These are phyloP conservation scores for Ziziphus jujuba DNA, from an alignment of 306 rosid species.

Conservation along the genomic window DNA sequence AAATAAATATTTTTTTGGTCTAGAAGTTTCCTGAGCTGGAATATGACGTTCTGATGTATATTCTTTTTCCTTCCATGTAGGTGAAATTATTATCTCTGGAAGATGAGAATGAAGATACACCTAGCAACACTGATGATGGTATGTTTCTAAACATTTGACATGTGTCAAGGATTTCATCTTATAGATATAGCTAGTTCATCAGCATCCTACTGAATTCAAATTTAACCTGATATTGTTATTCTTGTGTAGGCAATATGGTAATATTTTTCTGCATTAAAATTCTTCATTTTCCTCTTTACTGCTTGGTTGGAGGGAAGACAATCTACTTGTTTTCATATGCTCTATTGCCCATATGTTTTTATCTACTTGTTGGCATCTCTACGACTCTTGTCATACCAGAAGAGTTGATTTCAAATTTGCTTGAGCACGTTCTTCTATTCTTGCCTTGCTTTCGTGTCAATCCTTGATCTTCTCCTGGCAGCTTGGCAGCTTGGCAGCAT, in stretches of 20 bases:
- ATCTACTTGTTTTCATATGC: background rate
- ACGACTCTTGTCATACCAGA: background rate
- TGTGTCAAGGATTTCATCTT: background rate
- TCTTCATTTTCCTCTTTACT: background rate
- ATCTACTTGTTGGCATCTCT: background rate
- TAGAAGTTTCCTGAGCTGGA: conserved; percentile 10
- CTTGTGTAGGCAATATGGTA: background rate
- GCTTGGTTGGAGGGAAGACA: background rate
- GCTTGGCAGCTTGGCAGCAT: background rate
- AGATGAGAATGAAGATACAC: conserved; percentile 26
- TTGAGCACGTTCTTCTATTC: background rate
- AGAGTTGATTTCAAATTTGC: background rate
- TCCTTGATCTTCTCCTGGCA: background rate
- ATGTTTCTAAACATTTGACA: background rate
- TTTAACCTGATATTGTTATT: background rate
- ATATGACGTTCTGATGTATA: conserved; percentile 18
- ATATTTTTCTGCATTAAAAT: background rate
- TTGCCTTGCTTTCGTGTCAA: background rate
- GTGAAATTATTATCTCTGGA: conserved; percentile 15
- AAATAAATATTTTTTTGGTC: conserved; percentile 11
- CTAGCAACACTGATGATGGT: conserved; percentile 10
- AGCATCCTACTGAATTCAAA: conserved; percentile 4
- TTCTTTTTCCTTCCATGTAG: conserved; percentile 18
- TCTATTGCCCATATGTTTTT: no score
- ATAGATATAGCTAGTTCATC: background rate